Conservation (phyloP, 1,284 basidiomycete species). For the Sporisorium graminicola region DNA sequence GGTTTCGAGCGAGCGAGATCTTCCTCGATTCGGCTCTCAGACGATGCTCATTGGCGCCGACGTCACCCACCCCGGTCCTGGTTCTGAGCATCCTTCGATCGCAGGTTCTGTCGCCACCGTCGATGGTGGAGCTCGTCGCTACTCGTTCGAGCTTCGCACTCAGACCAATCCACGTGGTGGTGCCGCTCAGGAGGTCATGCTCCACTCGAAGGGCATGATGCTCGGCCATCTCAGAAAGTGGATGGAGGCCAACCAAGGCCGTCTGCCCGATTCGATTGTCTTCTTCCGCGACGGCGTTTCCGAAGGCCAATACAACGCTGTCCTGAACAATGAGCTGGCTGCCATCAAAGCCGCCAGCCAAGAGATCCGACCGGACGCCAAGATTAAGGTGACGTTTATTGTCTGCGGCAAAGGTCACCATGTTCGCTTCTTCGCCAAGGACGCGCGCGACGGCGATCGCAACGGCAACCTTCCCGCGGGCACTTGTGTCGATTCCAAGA, state of each 20-base stretch:
- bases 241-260: slow-evolving; percentile 58
- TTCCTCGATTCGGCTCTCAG: slow-evolving; percentile 60
- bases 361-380: slow-evolving; percentile 64
- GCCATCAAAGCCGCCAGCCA: slow-evolving; percentile 66
- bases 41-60: slow-evolving; percentile 72
- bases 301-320: slow-evolving; percentile 72
- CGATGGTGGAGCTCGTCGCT: slow-evolving; percentile 69
- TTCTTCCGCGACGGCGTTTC: slow-evolving; percentile 73
- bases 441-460: slow-evolving; percentile 63
- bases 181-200: slow-evolving; percentile 67
- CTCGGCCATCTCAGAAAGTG: slow-evolving; percentile 51
- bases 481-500: slow-evolving; percentile 68
- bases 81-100: slow-evolving; percentile 71
- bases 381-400: slow-evolving; percentile 63
- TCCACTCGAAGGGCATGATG: slow-evolving; percentile 59
- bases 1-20: slow-evolving; percentile 35
- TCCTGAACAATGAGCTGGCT: slow-evolving; percentile 70
- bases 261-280: slow-evolving; percentile 69
- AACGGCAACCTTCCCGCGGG: slow-evolving; percentile 72
- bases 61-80: slow-evolving; percentile 68
- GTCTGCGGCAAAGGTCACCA: slow-evolving; percentile 68
- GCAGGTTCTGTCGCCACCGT: slow-evolving; percentile 71
- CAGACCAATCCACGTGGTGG: slow-evolving; percentile 69
- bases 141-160: slow-evolving; percentile 70
- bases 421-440: slow-evolving; percentile 71